These are phyloP conservation scores for Mycena alexandri DNA, from an alignment of 768 basidiomycete genomes.

Conservation along the genomic window DNA sequence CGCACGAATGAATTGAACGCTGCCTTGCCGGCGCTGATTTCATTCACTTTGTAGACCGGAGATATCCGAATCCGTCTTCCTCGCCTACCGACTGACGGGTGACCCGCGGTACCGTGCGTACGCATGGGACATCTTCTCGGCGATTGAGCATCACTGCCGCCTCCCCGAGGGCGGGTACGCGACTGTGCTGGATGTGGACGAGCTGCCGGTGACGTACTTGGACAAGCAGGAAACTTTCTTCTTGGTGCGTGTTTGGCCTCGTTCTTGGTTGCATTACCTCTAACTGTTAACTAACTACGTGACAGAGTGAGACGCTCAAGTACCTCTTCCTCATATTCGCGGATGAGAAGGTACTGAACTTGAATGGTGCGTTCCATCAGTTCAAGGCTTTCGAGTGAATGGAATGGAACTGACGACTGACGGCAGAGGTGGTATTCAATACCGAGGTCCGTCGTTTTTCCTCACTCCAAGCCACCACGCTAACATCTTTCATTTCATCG, in stretches of 20 bases:
- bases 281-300: background rate
- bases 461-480: background rate
- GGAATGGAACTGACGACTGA: too few relatives aligned
- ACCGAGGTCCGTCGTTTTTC: slow-evolving; percentile 74
- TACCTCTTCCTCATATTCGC: slow-evolving; percentile 92
- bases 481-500: background rate
- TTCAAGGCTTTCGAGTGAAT: background rate
- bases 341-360: slow-evolving; percentile 74
- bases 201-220: slow-evolving; percentile 70
- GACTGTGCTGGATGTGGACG: slow-evolving; percentile 88
- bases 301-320: slow-evolving; percentile 89
- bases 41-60: slow-evolving; percentile 23
- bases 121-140: slow-evolving; percentile 91
- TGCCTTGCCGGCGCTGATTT: too few relatives aligned
- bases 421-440: slow-evolving; percentile 86
- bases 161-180: slow-evolving; percentile 88
- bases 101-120: slow-evolving; percentile 82
- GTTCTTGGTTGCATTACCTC: too few relatives aligned
- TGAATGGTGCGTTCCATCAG: slow-evolving; percentile 68
- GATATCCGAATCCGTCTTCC: slow-evolving; percentile 84
- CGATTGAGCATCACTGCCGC: slow-evolving; percentile 87
- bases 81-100: slow-evolving; percentile 90
- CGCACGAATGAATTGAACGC: too few relatives aligned
- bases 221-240: slow-evolving; percentile 98
- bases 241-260: slow-evolving; percentile 64